Evolutionary conservation across 2,329 filamentous ascomycete genomes (phyloP).

Genomic region (Saccharata proteae): DNA sequence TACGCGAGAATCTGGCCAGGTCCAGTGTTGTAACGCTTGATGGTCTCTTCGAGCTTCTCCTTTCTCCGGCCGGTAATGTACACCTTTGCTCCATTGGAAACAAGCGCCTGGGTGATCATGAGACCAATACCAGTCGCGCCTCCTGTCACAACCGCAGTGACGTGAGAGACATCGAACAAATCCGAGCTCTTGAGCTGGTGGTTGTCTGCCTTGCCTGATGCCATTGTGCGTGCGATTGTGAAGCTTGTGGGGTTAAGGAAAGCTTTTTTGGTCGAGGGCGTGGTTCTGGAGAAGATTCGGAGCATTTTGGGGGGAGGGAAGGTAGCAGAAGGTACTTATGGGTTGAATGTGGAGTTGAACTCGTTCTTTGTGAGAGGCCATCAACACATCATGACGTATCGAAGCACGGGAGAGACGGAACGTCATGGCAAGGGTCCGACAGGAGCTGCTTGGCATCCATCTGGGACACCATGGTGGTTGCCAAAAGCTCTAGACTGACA

Average conservation of each 20-base stretch:
- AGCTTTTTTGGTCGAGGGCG: constrained; percentile 7
- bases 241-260: constrained; percentile 9
- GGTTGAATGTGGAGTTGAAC: too few relatives aligned
- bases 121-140: constrained; percentile 32
- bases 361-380: too few relatives aligned
- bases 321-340: too few relatives aligned
- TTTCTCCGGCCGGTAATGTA: constrained; percentile 24
- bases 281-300: constrained; percentile 16
- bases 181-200: constrained; percentile 28
- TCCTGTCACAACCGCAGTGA: constrained; percentile 35
- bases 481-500: too few relatives aligned
- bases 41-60: constrained; percentile 26
- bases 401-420: too few relatives aligned
- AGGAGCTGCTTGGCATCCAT: too few relatives aligned
- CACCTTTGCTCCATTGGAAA: constrained; percentile 23
- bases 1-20: constrained; percentile 37
- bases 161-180: constrained; percentile 34
- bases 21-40: constrained; percentile 34
- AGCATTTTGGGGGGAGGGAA: constrained; percentile 16
- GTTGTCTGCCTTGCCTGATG: constrained; percentile 22
- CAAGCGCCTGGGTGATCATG: constrained; percentile 25
- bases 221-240: constrained; percentile 18
- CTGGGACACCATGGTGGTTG: too few relatives aligned
- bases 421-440: too few relatives aligned
- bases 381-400: too few relatives aligned